Evolutionary conservation across 805 yeast species (phyloP).

Genomic region (Wickerhamiella nectarea): DNA sequence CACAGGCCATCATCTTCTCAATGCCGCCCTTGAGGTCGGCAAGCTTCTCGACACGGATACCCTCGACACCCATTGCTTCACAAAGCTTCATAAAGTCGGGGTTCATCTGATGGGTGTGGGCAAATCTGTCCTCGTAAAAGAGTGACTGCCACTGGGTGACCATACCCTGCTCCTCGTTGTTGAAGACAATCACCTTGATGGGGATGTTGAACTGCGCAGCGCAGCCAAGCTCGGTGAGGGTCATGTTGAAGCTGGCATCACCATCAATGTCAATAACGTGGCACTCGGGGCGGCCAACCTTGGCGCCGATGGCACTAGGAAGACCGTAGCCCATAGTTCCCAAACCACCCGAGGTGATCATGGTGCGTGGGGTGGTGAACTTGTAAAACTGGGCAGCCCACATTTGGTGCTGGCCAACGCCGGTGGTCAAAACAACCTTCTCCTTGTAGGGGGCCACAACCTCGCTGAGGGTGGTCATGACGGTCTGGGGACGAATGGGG

Average conservation of each 20-base stretch:
- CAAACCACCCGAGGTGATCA: constrained; percentile 96
- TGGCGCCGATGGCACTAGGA: constrained; percentile 98
- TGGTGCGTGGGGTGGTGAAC: constrained; percentile 83
- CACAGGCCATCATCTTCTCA: constrained; percentile 54
- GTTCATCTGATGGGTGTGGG: constrained; percentile 95
- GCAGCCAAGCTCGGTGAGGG: constrained; percentile 79
- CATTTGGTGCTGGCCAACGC: constrained; percentile 99
- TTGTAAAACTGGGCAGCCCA: constrained; percentile 98
- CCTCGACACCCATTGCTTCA: constrained; percentile 85
- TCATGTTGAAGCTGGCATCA: constrained; percentile 98
- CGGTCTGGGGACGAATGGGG: constrained; percentile 81
- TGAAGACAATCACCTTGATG: constrained; percentile 74
- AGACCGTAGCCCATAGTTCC: constrained; percentile 98
- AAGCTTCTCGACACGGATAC: constrained; percentile 57
- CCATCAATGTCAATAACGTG: constrained; percentile 95
- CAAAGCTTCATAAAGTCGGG: constrained; percentile 90
- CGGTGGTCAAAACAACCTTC: constrained; percentile 84
- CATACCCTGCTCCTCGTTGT: constrained; percentile 99
- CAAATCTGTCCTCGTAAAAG: constrained; percentile 90
- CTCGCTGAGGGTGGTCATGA: constrained; percentile 61
- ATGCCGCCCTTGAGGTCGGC: constrained; percentile 47
- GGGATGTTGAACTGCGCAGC: constrained; percentile 93
- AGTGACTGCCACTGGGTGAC: constrained; percentile 98
- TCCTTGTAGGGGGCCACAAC: constrained; percentile 50
- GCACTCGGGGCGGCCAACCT: constrained; percentile 89